phyloP scores from a whole-genome alignment of 2,329 filamentous ascomycete species.

The Fusarium devonianum region DNA sequence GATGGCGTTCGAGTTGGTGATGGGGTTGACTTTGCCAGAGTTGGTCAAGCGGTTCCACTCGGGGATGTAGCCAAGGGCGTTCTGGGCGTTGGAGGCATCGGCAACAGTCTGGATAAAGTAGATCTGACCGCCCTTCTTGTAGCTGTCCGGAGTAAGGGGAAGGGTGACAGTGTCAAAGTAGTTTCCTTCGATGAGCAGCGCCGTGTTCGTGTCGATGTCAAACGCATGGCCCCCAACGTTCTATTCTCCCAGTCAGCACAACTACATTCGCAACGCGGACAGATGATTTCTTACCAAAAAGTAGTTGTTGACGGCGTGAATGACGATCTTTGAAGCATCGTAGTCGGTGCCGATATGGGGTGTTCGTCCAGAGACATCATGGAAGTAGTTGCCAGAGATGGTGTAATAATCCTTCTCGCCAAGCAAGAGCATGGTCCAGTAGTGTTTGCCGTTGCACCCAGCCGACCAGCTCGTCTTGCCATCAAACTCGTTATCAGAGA shows the following conservation, averaged over 20 bases:
- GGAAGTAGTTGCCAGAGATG: conserved; percentile 65
- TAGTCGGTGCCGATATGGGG: conserved; percentile 60
- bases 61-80: conserved; percentile 33
- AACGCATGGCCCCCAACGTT: conserved; percentile 61
- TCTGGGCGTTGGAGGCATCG: conserved; percentile 30
- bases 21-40: too few relatives aligned
- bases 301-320: conserved; percentile 69
- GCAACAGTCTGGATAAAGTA: conserved; percentile 39
- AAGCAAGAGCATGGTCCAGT: conserved; percentile 64
- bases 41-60: conserved; percentile 37
- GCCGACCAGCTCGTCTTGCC: conserved; percentile 51
- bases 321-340: conserved; percentile 49
- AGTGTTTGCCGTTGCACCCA: conserved; percentile 58
- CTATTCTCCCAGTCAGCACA: too few relatives aligned
- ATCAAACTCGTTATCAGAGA: conserved; percentile 55
- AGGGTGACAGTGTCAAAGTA: conserved; percentile 61
- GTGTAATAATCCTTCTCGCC: conserved; percentile 51
- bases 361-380: conserved; percentile 62
- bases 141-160: conserved; percentile 31
- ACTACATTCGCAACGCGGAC: too few relatives aligned
- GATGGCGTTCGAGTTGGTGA: conserved; percentile 19
- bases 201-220: conserved; percentile 53
- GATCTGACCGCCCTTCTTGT: conserved; percentile 30
- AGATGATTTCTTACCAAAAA: too few relatives aligned
- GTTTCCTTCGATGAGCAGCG: conserved; percentile 63